Percentiles rank a stretch among this genome's conserved stretches.
Conservation (phyloP, 768 basidiomycete species). For the Lentinula aciculospora region DNA sequence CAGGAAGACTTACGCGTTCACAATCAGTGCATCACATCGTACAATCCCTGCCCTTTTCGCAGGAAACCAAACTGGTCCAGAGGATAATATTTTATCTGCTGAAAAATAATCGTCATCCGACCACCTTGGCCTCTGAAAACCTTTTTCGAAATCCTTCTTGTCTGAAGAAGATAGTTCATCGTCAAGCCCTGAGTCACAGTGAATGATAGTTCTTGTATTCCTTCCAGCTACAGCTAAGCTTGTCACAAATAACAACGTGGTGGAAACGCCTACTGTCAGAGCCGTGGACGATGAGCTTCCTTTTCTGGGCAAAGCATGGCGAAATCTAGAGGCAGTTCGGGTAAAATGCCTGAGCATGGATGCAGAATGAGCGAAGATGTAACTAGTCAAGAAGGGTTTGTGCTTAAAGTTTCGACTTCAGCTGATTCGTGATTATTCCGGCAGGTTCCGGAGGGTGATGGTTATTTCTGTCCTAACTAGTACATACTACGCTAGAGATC, state of each 20-base stretch:
- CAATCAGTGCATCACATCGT: conserved; percentile 4
- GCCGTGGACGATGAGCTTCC: background rate
- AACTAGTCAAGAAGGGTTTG: too few relatives aligned
- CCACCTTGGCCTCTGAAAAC: conserved; percentile 1
- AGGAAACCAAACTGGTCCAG: conserved; percentile 2
- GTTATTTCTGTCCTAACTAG: too few relatives aligned
- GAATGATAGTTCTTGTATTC: background rate
- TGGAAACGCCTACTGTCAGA: conserved; percentile 7
- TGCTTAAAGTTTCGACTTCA: too few relatives aligned
- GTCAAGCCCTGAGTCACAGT: background rate
- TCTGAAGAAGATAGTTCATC: background rate
- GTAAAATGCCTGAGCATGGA: background rate
- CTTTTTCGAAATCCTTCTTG: background rate
- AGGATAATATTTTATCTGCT: background rate
- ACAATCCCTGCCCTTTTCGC: background rate
- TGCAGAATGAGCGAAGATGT: too few relatives aligned
- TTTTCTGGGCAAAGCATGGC: background rate
- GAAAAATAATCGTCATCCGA: background rate
- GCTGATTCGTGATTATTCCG: too few relatives aligned
- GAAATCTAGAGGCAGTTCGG: background rate
- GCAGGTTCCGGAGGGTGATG: too few relatives aligned
- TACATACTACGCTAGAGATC: too few relatives aligned
- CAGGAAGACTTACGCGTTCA: background rate
- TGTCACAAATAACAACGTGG: conserved; percentile 2
- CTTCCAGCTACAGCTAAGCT: conserved; percentile 8